Percentiles rank a stretch among this genome's conserved stretches.
These are phyloP conservation scores for Solanum gandarillasii DNA, from an alignment of 257 asterid species.

Conservation along the genomic window DNA sequence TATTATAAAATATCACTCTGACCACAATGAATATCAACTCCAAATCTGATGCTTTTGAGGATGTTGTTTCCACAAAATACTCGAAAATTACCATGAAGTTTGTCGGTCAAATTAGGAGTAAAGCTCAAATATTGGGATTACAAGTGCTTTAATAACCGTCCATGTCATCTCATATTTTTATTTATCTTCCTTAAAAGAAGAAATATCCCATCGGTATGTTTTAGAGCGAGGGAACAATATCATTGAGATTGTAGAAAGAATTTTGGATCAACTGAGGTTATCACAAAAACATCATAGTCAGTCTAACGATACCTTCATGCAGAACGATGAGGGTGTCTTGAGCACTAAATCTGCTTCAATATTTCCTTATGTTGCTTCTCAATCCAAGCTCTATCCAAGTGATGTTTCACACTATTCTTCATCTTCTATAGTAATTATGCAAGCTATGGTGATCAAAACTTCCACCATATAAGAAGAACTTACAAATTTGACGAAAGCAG, in stretches of 20 bases:
- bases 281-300: neutral
- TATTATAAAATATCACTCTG: neutral
- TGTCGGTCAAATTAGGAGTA: neutral
- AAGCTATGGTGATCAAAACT: neutral
- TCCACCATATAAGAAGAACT: neutral
- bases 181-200: neutral
- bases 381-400: neutral
- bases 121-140: neutral
- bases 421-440: neutral
- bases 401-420: neutral
- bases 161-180: neutral
- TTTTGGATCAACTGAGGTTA: neutral
- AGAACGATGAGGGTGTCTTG: neutral
- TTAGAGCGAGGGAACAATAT: neutral
- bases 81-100: neutral
- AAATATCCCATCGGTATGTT: too few species aligned
- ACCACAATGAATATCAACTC: neutral
- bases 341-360: neutral
- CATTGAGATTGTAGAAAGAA: neutral
- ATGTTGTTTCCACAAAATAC: neutral
- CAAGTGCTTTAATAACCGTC: neutral
- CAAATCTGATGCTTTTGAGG: neutral
- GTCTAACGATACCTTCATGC: neutral
- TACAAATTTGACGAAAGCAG: too few species aligned
- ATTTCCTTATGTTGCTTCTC: neutral